A percentile compares a stretch with the other conserved stretches of the same genome.
Evolutionary conservation across 1,284 basidiomycete genomes (phyloP).

Genomic region (Rhodotorula sp.): DNA sequence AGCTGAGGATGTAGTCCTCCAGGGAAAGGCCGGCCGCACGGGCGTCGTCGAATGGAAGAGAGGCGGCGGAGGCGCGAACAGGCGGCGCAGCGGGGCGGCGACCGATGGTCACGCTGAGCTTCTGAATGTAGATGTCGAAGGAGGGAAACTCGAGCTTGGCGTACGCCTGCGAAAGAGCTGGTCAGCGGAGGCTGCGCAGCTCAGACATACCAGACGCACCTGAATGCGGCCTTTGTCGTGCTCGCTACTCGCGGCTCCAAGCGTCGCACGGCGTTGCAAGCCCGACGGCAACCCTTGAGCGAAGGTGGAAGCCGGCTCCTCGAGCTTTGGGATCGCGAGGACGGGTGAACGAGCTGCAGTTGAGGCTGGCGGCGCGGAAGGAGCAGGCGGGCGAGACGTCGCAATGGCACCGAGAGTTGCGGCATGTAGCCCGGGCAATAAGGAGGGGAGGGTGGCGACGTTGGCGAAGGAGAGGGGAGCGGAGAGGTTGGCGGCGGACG

Average conservation of each 20-base stretch:
- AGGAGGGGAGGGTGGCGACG: conserved; percentile 17
- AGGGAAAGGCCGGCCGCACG: conserved; percentile 8
- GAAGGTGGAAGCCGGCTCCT: not conserved
- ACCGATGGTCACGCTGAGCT: conserved; percentile 69
- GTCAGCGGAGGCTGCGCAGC: not conserved
- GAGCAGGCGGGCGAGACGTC: not conserved
- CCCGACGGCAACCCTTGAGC: conserved; percentile 12
- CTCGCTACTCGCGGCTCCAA: not conserved
- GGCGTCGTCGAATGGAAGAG: conserved; percentile 10
- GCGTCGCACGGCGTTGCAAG: conserved; percentile 11
- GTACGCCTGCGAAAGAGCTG: conserved; percentile 63
- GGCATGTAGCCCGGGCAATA: not conserved
- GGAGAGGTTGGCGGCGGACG: not conserved
- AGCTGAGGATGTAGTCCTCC: conserved; percentile 11
- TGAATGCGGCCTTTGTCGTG: conserved; percentile 25
- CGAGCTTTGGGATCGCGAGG: not conserved
- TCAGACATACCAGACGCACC: not conserved
- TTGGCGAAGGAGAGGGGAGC: conserved; percentile 30
- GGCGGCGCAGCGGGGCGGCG: conserved; percentile 49
- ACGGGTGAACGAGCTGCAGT: not conserved
- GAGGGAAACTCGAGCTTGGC: conserved; percentile 89
- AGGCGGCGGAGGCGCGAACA: not conserved
- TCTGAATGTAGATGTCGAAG: conserved; percentile 85
- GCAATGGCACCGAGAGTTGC: not conserved
- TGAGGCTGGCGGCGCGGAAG: not conserved